phyloP scores from a whole-genome alignment of 2,329 filamentous ascomycete genomes.

The Phialemonium atrogriseum region DNA sequence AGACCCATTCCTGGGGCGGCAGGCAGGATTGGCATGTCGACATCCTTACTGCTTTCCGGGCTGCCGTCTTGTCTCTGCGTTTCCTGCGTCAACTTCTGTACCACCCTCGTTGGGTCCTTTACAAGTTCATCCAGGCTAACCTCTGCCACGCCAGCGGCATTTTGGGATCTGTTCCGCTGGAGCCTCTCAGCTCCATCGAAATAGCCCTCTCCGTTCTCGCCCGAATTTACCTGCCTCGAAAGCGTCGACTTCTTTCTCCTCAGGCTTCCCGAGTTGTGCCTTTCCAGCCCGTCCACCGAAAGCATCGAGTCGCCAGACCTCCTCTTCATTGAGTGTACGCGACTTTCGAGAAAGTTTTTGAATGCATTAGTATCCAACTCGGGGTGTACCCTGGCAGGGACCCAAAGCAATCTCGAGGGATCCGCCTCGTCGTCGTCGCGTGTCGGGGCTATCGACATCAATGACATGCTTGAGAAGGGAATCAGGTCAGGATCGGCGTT shows the following conservation, averaged over 20 bases:
- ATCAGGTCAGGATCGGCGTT: conserved; percentile 66
- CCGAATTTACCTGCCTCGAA: conserved; percentile 77
- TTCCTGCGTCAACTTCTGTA: conserved; percentile 59
- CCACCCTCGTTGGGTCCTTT: conserved; percentile 65
- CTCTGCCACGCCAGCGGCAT: conserved; percentile 45
- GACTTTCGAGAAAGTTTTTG: conserved; percentile 90
- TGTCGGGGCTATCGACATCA: conserved; percentile 64
- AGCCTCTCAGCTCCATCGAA: conserved; percentile 77
- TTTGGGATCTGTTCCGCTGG: conserved; percentile 61
- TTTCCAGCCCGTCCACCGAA: conserved; percentile 45
- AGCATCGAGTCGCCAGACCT: conserved; percentile 67
- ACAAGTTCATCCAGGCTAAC: conserved; percentile 75
- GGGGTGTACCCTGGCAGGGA: conserved; percentile 87
- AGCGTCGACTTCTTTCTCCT: conserved; percentile 92
- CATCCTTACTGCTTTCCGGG: conserved; percentile 33
- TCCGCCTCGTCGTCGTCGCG: conserved; percentile 78
- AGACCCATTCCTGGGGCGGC: conserved; percentile 70
- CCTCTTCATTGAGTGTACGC: conserved; percentile 81
- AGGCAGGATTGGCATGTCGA: conserved; percentile 82
- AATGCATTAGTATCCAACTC: conserved; percentile 94
- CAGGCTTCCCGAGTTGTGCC: conserved; percentile 53
- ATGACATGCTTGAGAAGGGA: conserved; percentile 55
- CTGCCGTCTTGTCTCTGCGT: conserved; percentile 35
- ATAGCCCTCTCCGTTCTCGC: conserved; percentile 55
- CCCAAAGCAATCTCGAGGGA: conserved; percentile 85